Conservation (phyloP, 2,329 filamentous ascomycete species). For the Clarireedia monteithiana region DNA sequence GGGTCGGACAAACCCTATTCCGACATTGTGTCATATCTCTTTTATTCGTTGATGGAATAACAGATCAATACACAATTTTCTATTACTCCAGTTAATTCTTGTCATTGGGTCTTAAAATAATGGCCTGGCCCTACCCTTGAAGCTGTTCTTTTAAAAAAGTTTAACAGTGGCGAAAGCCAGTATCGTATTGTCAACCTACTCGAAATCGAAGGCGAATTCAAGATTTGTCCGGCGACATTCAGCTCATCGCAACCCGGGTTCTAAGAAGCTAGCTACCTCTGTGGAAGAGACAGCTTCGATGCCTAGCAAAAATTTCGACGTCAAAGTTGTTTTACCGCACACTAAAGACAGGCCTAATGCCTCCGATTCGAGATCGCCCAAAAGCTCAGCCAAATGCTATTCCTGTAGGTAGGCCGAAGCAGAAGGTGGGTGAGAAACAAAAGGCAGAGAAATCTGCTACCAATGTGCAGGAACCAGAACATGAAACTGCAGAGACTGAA, state of each 20-base stretch:
- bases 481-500: neutral
- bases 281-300: neutral
- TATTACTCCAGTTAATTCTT: neutral
- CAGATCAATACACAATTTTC: neutral
- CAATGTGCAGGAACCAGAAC: neutral
- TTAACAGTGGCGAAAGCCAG: neutral
- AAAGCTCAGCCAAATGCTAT: neutral
- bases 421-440: neutral
- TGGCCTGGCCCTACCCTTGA: constrained; percentile 30
- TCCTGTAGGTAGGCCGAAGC: neutral
- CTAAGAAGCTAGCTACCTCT: neutral
- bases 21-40: too few species aligned
- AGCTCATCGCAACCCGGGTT: neutral
- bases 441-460: neutral
- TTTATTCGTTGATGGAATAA: neutral
- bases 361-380: neutral
- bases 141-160: neutral
- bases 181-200: neutral
- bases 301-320: neutral
- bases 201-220: neutral
- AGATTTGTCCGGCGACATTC: neutral
- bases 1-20: too few species aligned
- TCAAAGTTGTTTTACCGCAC: constrained; percentile 4
- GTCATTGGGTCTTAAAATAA: constrained; percentile 5
- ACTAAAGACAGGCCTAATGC: constrained; percentile 14